These are phyloP conservation scores for Dipteronia sinensis DNA, from an alignment of 345 rosid species.

Conservation along the genomic window DNA sequence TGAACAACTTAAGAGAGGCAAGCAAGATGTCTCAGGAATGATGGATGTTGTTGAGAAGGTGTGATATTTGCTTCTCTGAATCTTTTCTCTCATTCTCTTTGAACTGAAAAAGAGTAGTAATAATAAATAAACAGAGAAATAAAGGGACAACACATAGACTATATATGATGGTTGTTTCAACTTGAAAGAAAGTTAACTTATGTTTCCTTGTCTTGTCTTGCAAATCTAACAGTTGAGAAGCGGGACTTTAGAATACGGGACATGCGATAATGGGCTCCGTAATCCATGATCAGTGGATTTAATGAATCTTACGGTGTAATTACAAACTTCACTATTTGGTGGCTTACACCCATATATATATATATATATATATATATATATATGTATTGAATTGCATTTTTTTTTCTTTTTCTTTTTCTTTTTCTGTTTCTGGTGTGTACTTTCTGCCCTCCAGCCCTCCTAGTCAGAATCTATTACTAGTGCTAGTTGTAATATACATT, in stretches of 20 bases:
- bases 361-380: neutral
- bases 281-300: slow-evolving; percentile 2
- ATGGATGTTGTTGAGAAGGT: slow-evolving; percentile 50
- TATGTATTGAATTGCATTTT: neutral
- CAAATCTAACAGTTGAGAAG: slow-evolving; percentile 44
- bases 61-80: neutral
- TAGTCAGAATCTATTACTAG: neutral
- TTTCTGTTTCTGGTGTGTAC: neutral
- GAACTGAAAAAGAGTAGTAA: neutral
- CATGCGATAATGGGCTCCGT: slow-evolving; percentile 13
- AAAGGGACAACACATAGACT: neutral
- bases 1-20: slow-evolving; percentile 44
- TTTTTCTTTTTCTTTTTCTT: no score
- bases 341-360: neutral
- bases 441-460: neutral
- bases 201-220: neutral
- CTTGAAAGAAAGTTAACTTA: slow-evolving; percentile 4
- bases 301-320: neutral
- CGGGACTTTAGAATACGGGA: slow-evolving; percentile 30
- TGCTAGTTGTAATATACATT: neutral
- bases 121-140: neutral
- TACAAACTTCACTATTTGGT: neutral
- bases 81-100: slow-evolving; percentile 2
- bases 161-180: neutral
- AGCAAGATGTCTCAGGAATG: slow-evolving; percentile 37